Evolutionary conservation across 768 basidiomycete species (phyloP).

Genomic region (Boletus sp.): DNA sequence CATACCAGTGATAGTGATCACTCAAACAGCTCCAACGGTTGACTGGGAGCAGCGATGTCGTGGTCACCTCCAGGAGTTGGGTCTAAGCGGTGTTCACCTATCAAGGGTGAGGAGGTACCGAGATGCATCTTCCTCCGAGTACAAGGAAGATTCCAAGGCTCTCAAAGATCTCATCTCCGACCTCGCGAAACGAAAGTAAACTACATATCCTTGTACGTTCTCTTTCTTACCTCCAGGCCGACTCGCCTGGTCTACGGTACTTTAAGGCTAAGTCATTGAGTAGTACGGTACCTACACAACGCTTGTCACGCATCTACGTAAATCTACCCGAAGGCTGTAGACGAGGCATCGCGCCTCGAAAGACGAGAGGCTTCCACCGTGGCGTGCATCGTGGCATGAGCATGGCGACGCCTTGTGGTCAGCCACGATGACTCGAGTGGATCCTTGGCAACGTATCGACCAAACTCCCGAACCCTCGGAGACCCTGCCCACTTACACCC

Average conservation of each 20-base stretch:
- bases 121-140: constrained; percentile 4
- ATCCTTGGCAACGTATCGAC: background rate
- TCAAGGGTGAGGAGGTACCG: constrained; percentile 12
- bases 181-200: background rate
- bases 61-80: constrained; percentile 10
- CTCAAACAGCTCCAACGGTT: constrained; percentile 2
- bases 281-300: background rate
- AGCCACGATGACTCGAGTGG: background rate
- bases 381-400: constrained; percentile 2
- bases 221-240: background rate
- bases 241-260: constrained; percentile 1
- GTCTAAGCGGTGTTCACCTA: constrained; percentile 6
- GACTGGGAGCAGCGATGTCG: constrained; percentile 15
- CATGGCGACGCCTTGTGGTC: background rate
- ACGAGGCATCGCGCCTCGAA: background rate
- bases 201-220: background rate
- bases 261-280: background rate
- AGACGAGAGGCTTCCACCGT: background rate
- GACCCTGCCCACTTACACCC: background rate
- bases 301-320: background rate
- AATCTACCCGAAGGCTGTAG: background rate
- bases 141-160: constrained; percentile 14
- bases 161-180: constrained; percentile 13
- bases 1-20: constrained; percentile 20
- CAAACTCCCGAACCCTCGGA: background rate